Percentiles rank a stretch among this genome's conserved stretches.
phyloP scores from a whole-genome alignment of 2,329 filamentous ascomycete genomes.

The Nakataea oryzae region DNA sequence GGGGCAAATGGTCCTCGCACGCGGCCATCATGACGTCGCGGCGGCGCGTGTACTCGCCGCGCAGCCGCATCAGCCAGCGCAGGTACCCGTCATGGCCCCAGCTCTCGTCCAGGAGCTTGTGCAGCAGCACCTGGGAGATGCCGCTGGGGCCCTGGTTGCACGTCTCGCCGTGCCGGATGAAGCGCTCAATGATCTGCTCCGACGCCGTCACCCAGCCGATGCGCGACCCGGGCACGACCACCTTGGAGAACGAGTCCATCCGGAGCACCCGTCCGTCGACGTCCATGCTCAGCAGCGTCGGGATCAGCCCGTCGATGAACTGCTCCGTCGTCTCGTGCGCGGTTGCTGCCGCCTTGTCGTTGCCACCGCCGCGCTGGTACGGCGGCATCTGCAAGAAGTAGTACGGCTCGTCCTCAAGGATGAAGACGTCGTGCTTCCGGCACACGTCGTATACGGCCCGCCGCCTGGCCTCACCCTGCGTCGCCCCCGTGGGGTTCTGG shows the following conservation, averaged over 20 bases:
- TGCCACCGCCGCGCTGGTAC: constrained; percentile 44
- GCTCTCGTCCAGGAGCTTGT: constrained; percentile 76
- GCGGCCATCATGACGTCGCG: constrained; percentile 68
- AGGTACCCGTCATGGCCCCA: constrained; percentile 92
- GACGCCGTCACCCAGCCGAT: constrained; percentile 85
- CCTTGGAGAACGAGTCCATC: constrained; percentile 89
- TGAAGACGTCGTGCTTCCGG: constrained; percentile 75
- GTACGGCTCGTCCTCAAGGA: constrained; percentile 90
- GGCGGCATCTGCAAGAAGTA: constrained; percentile 87
- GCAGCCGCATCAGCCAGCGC: constrained; percentile 76
- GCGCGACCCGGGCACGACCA: constrained; percentile 72
- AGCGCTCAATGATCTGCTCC: constrained; percentile 74
- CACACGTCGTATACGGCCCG: constrained; percentile 66
- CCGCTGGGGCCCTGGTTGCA: constrained; percentile 80
- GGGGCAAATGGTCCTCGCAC: constrained; percentile 68
- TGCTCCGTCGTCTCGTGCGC: constrained; percentile 31
- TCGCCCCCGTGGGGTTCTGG: constrained; percentile 86
- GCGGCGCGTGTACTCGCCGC: constrained; percentile 69
- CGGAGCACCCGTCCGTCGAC: constrained; percentile 80
- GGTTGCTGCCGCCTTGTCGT: constrained; percentile 9
- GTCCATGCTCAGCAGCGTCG: constrained; percentile 71
- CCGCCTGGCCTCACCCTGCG: constrained; percentile 58
- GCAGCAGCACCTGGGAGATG: constrained; percentile 67
- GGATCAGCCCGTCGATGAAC: constrained; percentile 64
- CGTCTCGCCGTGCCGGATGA: constrained; percentile 71